Percentiles rank a stretch among this genome's conserved stretches.
These are phyloP conservation scores for Botryotinia calthae DNA, from an alignment of 2,329 filamentous ascomycete genomes.

Conservation along the genomic window DNA sequence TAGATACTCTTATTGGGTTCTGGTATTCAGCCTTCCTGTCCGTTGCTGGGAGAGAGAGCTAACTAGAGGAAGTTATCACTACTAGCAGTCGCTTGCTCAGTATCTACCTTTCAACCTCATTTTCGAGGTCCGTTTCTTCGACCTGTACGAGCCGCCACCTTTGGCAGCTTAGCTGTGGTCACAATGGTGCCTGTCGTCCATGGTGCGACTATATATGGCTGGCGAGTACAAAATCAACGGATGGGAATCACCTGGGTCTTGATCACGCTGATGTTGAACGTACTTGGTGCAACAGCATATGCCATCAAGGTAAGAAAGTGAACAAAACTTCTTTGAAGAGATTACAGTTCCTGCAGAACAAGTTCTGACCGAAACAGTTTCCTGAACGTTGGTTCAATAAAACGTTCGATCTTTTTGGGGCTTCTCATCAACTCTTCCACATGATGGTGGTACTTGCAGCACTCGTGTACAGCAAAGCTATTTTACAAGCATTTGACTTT, in stretches of 20 bases:
- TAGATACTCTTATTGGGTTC: background rate
- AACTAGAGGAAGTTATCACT: conserved; percentile 4
- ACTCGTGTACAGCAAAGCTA: conserved; percentile 40
- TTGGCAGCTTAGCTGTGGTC: conserved; percentile 43
- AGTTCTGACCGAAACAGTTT: conserved; percentile 37
- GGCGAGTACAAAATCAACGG: conserved; percentile 39
- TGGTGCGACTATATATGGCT: conserved; percentile 39
- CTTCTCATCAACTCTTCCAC: conserved; percentile 51
- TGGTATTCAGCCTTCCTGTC: conserved; percentile 23
- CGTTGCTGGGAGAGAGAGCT: background rate
- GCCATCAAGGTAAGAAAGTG: conserved; percentile 35
- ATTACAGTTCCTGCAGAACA: background rate
- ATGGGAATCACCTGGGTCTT: conserved; percentile 44
- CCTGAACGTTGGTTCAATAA: conserved; percentile 46
- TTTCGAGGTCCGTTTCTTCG: conserved; percentile 43
- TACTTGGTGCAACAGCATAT: conserved; percentile 43
- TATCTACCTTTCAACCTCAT: conserved; percentile 41
- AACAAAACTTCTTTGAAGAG: background rate
- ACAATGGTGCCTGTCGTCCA: conserved; percentile 44
- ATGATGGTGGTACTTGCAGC: conserved; percentile 46
- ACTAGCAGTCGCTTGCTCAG: conserved; percentile 41
- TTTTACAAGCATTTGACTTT: conserved; percentile 42
- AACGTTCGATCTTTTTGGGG: conserved; percentile 47
- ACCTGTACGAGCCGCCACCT: conserved; percentile 43
- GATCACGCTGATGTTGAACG: conserved; percentile 42